phyloP scores from a whole-genome alignment of 805 yeast species.

The Kodamaea neixiangensis region DNA sequence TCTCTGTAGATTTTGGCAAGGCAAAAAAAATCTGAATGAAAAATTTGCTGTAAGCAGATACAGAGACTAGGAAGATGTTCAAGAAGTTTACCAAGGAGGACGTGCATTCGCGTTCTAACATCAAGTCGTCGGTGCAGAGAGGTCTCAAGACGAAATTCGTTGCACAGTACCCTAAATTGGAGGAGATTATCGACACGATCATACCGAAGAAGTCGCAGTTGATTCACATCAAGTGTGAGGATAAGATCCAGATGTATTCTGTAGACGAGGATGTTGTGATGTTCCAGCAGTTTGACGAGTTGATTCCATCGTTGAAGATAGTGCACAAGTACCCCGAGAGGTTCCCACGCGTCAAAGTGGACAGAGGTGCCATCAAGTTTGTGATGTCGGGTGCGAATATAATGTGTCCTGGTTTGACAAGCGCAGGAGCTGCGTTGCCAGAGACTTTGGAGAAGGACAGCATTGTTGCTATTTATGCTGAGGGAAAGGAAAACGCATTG shows the following conservation, averaged over 20 bases:
- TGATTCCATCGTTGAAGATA: slow-evolving; percentile 72
- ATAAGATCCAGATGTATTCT: slow-evolving; percentile 75
- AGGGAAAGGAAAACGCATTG: slow-evolving; percentile 87
- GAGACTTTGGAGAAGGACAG: slow-evolving; percentile 66
- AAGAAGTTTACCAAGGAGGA: slow-evolving; percentile 79
- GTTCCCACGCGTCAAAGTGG: slow-evolving; percentile 87
- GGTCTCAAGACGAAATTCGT: slow-evolving; percentile 76
- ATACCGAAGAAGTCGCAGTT: slow-evolving; percentile 89
- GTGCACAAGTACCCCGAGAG: slow-evolving; percentile 82
- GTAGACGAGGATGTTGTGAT: slow-evolving; percentile 73
- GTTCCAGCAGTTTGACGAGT: slow-evolving; percentile 77
- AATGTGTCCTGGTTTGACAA: slow-evolving; percentile 94
- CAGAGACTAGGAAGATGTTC: slow-evolving; percentile 38
- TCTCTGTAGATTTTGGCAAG: neutral
- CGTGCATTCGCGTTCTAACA: slow-evolving; percentile 85
- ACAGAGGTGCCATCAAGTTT: slow-evolving; percentile 94
- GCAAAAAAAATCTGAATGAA: neutral
- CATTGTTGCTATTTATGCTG: slow-evolving; percentile 84
- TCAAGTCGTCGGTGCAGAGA: slow-evolving; percentile 93
- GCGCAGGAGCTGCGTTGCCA: slow-evolving; percentile 81
- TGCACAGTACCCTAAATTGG: slow-evolving; percentile 71
- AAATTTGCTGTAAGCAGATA: neutral
- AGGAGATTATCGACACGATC: slow-evolving; percentile 73
- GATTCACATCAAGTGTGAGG: slow-evolving; percentile 82
- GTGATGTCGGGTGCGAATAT: slow-evolving; percentile 95